Evolutionary conservation across 2,329 filamentous ascomycete species (phyloP).

Genomic region (Penicillium hordei): DNA sequence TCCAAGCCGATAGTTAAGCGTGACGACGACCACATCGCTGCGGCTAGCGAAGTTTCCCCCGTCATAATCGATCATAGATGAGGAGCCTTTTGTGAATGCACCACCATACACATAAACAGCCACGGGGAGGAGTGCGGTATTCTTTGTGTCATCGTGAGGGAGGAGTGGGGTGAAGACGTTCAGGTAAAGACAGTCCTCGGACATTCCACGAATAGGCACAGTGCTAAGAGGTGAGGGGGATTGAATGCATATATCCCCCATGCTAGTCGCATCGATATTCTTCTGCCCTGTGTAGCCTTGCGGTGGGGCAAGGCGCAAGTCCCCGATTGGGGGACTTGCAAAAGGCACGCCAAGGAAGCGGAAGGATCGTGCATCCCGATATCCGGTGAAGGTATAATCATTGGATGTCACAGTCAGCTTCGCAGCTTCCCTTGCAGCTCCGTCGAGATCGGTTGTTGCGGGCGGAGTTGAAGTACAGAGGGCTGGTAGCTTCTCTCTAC

Average conservation of each 20-base stretch:
- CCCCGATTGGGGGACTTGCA: conserved; percentile 46
- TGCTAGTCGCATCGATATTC: conserved; percentile 32
- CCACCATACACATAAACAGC: conserved; percentile 40
- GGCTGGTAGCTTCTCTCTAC: conserved; percentile 17
- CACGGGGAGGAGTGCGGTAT: conserved; percentile 19
- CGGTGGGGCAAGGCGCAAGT: conserved; percentile 46
- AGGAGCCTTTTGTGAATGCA: conserved; percentile 29
- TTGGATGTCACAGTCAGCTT: conserved; percentile 20
- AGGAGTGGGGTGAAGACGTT: conserved; percentile 39
- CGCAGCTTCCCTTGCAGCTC: conserved; percentile 14
- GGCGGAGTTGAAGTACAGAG: conserved; percentile 25
- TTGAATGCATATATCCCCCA: conserved; percentile 25
- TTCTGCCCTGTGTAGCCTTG: conserved; percentile 27
- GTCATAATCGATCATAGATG: conserved; percentile 32
- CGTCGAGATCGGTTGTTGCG: conserved; percentile 21
- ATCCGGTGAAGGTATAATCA: conserved; percentile 26
- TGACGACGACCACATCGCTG: conserved; percentile 39
- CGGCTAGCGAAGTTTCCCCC: conserved; percentile 38
- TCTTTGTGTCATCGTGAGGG: conserved; percentile 14
- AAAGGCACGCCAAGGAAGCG: conserved; percentile 51
- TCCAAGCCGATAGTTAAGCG: conserved; percentile 38
- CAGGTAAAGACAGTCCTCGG: conserved; percentile 39
- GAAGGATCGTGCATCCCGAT: conserved; percentile 31
- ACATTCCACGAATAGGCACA: conserved; percentile 18
- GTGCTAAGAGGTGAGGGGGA: conserved; percentile 15